Conservation (phyloP, 768 basidiomycete species). For the Chalciporus chontae region DNA sequence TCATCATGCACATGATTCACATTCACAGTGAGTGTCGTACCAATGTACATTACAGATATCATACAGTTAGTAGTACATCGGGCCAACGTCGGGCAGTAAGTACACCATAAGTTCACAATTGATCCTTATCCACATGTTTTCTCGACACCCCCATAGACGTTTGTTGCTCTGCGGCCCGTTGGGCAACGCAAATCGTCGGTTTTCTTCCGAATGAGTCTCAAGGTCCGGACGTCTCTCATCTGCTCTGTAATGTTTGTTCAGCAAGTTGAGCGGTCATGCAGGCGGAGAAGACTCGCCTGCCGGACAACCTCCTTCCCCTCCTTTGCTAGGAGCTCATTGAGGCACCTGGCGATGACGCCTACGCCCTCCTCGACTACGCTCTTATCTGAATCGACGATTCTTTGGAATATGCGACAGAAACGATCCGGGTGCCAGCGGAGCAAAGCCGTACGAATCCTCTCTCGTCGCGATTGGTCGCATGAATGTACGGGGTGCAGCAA, state of each 20-base stretch:
- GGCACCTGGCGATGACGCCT: conserved; percentile 59
- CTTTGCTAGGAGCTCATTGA: conserved; percentile 61
- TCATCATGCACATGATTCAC: conserved; percentile 11
- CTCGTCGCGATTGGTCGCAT: conserved; percentile 51
- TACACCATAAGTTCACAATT: conserved; percentile 6
- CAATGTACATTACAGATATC: conserved; percentile 15
- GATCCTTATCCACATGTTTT: conserved; percentile 9
- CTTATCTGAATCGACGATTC: conserved; percentile 52
- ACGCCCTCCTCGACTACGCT: conserved; percentile 56
- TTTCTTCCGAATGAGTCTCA: neutral
- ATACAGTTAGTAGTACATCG: conserved; percentile 15
- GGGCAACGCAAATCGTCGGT: neutral
- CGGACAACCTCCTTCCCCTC: conserved; percentile 22
- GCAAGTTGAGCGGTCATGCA: neutral
- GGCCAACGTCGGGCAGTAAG: conserved; percentile 4
- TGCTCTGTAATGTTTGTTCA: conserved; percentile 13
- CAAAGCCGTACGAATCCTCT: conserved; percentile 62
- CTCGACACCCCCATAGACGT: conserved; percentile 18
- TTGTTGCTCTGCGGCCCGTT: neutral
- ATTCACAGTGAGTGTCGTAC: conserved; percentile 1
- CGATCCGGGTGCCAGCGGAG: conserved; percentile 82
- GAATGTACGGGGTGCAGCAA: conserved; percentile 67
- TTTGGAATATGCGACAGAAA: conserved; percentile 53
- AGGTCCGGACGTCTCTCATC: conserved; percentile 14
- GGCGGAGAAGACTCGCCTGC: conserved; percentile 14